Conservation (phyloP, 2,329 filamentous ascomycete species). For the Colletotrichum simmondsii region DNA sequence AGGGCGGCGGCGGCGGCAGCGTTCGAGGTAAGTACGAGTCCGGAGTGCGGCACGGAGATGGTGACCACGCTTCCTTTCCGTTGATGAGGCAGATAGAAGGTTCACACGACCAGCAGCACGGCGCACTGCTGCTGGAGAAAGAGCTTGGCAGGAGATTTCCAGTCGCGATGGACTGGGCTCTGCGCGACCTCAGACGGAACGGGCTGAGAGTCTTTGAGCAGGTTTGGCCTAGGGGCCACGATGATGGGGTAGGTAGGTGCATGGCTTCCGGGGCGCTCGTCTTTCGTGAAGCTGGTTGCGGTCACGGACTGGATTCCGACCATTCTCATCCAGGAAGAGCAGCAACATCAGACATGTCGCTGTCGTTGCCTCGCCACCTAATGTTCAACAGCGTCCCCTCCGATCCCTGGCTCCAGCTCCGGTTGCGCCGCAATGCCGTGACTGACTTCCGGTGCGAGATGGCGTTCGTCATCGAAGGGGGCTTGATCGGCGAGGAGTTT, state of each 20-base stretch:
- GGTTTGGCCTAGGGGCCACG: neutral
- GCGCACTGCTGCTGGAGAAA: neutral
- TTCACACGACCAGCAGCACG: neutral
- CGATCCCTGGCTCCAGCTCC: conserved; percentile 11
- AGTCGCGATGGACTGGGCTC: neutral
- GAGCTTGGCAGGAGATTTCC: conserved; percentile 8
- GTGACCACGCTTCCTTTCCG: neutral
- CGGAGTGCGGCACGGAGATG: neutral
- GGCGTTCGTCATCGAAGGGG: conserved; percentile 10
- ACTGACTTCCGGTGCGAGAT: neutral
- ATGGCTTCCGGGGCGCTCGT: conserved; percentile 21
- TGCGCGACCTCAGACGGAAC: conserved; percentile 1
- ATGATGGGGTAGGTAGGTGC: conserved; percentile 15
- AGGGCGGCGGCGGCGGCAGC: neutral
- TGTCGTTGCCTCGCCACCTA: conserved; percentile 2
- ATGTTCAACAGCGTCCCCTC: conserved; percentile 20
- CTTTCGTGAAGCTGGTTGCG: neutral
- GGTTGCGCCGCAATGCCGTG: conserved; percentile 7
- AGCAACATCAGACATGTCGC: neutral
- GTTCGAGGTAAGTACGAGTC: neutral
- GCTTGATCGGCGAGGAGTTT: neutral
- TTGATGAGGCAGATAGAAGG: neutral
- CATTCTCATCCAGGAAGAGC: neutral
- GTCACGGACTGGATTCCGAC: neutral
- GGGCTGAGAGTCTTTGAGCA: conserved; percentile 7